Evolutionary conservation across 2,329 filamentous ascomycete species (phyloP), one percentile per base, ranked within the genome.

Genomic region (Exophiala sp.): DNA sequence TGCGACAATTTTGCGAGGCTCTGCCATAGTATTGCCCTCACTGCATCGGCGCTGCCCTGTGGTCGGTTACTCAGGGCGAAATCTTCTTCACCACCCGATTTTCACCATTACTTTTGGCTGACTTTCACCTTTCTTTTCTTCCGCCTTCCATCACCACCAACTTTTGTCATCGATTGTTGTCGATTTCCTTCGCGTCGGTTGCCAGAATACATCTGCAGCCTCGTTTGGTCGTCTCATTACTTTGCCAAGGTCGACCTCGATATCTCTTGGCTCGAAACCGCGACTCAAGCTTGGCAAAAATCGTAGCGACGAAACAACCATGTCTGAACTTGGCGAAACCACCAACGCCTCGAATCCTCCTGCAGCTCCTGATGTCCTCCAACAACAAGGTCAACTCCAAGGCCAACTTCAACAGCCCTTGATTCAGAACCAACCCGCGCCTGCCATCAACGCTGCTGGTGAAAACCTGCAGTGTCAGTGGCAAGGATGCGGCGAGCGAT

Each of bases 401-500:
- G 57, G 55, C 43, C 60, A 61, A 40, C 46, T 53, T 21, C 51
- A 40, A 41, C 48, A 46, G 33, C 51, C 50, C 16, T 33, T 52
- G 50, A 34, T 50, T 11, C 55, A 50, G 21, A 56, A 50, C 21
- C 60, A 59, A 32, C 50, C 62, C 40, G 58, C 59, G 4, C 60
- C 62, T 5, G 52, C 32, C 35, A 59, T 63, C 46, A 61, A 62
- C 49, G 45, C 58, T 54, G 47, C 59, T 21, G 62, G 66, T 32
- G 73, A 75, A 49, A 70, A 73, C 47, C 66, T 77, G 51, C 66
- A 70, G 38, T 86, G 83, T 62, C 80, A 84, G 71, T 86, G 83
- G 83, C 75, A 79, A 62, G 79, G 77, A 60, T 86, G 83, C 65
- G 77, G 78, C 62, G 83, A 86, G 64, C 78, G 81, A 60, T 78